Evolutionary conservation across 2,329 filamentous ascomycete genomes (phyloP), one percentile per base, ranked within the genome.

Genomic region (Emmonsiellopsis sp.): DNA sequence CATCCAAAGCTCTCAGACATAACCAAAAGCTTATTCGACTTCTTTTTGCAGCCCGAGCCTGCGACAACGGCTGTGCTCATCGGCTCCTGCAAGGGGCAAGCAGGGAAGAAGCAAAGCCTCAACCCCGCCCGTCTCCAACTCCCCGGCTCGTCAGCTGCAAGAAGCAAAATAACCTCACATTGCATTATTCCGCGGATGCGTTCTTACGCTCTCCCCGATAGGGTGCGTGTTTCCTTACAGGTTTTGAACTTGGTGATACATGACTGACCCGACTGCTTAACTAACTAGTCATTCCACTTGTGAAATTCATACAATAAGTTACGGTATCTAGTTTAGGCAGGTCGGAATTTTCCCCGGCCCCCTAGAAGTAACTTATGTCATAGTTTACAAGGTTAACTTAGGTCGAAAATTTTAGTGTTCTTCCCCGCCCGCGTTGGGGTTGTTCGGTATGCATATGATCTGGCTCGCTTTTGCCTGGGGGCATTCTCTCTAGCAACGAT

Each of bases 101-200:
- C 34, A 39, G 17, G 34, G 32, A 39, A 10, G 17, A 27, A 27
- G 21, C 3, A 27, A 27, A 27, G 21, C 5, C 21, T 27, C 21
- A 27, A 27, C 21, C 21, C 21, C 21, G 21, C 21, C 21, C 5
- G 21, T 5, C 14, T 11, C 34, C 46, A 36, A 17, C 46, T 7
- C n/a, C 27, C 17, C 36, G 17, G 11, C 34, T 31, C 34, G 9
- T 39, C 46, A 39, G 14, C 46, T 49, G 46, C 46, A 49, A 14
- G 33, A 49, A 14, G 17, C 27, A 21, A 55, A 58, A 55, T 59
- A 59, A 59, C 55, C 57, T 58, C 56, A 49, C 57, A 59, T 59
- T 59, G 57, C 57, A 59, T 57, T 54, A 13, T 31, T 39, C 31
- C 36, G 13, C 32, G 34, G 34, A 14, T 32, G 14, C 34, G 37